These are phyloP conservation scores for Arbutus unedo DNA, from an alignment of 148 eudicot species.

Conservation along the genomic window DNA sequence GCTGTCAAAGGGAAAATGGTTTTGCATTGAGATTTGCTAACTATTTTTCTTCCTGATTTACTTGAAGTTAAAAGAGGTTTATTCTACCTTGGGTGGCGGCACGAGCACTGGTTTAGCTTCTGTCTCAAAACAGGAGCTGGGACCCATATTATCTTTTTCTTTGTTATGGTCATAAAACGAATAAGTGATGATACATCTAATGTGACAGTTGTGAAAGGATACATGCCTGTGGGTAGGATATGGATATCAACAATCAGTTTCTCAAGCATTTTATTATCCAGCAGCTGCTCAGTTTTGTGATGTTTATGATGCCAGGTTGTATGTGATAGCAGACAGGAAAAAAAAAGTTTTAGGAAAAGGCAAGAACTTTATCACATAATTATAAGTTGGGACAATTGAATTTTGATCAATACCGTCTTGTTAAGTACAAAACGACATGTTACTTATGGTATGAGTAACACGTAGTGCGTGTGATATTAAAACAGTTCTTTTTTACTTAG, in stretches of 20 bases:
- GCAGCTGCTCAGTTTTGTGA: neutral
- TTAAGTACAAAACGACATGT: neutral
- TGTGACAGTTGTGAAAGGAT: constrained; percentile 6
- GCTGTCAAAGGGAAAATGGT: neutral
- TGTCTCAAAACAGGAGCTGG: neutral
- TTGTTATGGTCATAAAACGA: neutral
- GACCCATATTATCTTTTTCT: neutral
- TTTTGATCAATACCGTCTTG: neutral
- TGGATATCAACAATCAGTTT: neutral
- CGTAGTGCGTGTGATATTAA: neutral
- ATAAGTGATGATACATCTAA: neutral
- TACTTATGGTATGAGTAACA: neutral
- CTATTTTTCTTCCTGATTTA: neutral
- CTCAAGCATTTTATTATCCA: neutral
- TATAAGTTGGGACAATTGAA: neutral
- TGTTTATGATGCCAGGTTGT: neutral
- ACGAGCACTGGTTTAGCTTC: too few species aligned
- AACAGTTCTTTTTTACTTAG: neutral
- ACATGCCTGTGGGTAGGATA: neutral
- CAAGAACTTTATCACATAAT: neutral
- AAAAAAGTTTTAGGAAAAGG: neutral
- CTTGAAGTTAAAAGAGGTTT: neutral
- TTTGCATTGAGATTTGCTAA: neutral
- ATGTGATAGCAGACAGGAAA: neutral
- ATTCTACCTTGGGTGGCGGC: neutral